Evolutionary conservation across 140 eudicot species (phyloP).

Genomic region (Oenanthe javanica): DNA sequence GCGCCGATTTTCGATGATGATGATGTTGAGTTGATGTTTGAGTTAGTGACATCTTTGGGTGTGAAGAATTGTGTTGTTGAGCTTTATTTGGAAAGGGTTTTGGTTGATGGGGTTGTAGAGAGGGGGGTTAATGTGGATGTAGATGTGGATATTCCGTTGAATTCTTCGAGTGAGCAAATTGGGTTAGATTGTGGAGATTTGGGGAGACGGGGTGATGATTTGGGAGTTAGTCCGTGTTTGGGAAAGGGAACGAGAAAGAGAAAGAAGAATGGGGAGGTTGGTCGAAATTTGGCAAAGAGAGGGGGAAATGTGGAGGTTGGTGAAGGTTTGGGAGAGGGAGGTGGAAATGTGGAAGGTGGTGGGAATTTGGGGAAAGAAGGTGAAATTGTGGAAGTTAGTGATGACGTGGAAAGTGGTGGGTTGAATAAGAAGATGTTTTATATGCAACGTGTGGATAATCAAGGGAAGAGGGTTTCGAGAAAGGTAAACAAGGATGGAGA

Average conservation of each 20-base stretch:
- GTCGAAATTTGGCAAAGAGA: background rate
- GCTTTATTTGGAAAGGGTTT: background rate
- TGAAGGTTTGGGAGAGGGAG: background rate
- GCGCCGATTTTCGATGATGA: background rate
- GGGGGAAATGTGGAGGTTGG: background rate
- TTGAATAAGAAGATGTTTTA: background rate
- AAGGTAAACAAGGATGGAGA: background rate
- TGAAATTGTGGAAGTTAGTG: background rate
- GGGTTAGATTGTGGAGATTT: background rate
- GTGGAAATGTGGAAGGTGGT: background rate
- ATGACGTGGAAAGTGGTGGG: background rate
- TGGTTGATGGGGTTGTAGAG: background rate
- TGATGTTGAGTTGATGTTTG: slow-evolving; percentile 6
- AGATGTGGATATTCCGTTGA: background rate
- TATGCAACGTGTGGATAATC: slow-evolving; percentile 5
- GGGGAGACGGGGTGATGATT: background rate
- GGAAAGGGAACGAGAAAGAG: background rate
- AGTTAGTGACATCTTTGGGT: background rate
- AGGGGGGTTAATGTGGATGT: background rate
- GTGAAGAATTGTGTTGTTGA: slow-evolving; percentile 4
- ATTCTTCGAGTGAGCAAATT: background rate
- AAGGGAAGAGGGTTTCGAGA: background rate
- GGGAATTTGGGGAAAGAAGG: background rate
- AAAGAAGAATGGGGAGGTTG: background rate
- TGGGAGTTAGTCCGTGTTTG: background rate